These are phyloP conservation scores for Xylaria sp. DNA, from an alignment of 2,329 filamentous ascomycete species.

Conservation along the genomic window DNA sequence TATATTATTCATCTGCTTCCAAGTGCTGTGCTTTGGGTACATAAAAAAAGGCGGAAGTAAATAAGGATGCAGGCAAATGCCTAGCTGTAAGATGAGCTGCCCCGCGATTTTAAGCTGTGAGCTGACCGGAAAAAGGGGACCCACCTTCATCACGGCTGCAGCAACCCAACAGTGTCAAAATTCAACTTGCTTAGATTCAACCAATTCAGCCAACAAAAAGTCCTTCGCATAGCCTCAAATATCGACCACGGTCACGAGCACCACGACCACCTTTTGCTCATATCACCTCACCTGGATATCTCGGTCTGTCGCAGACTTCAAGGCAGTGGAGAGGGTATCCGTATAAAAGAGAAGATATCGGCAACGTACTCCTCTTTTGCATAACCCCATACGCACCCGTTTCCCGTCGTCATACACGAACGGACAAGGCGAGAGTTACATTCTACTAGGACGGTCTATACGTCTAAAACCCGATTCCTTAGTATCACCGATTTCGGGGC, in stretches of 20 bases:
- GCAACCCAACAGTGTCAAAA: conserved; percentile 27
- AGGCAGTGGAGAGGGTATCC: background rate
- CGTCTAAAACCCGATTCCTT: no score
- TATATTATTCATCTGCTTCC: no score
- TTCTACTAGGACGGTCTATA: background rate
- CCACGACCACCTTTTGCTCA: background rate
- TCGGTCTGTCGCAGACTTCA: background rate
- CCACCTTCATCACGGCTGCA: conserved; percentile 25
- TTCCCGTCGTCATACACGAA: no score
- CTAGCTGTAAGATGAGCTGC: no score
- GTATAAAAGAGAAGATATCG: no score
- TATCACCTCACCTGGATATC: background rate
- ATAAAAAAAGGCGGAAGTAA: no score
- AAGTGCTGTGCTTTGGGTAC: background rate
- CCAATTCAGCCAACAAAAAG: background rate
- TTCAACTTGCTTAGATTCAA: background rate
- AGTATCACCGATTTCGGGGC: no score
- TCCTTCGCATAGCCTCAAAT: background rate
- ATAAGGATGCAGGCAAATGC: no score
- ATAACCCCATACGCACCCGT: no score
- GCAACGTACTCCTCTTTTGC: background rate
- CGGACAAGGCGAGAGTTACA: background rate
- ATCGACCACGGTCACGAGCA: background rate
- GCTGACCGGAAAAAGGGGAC: conserved; percentile 5
- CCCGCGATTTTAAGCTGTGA: conserved; percentile 23